These are phyloP conservation scores for Niveomyces coronatus DNA, from an alignment of 2,329 filamentous ascomycete species.

Conservation along the genomic window DNA sequence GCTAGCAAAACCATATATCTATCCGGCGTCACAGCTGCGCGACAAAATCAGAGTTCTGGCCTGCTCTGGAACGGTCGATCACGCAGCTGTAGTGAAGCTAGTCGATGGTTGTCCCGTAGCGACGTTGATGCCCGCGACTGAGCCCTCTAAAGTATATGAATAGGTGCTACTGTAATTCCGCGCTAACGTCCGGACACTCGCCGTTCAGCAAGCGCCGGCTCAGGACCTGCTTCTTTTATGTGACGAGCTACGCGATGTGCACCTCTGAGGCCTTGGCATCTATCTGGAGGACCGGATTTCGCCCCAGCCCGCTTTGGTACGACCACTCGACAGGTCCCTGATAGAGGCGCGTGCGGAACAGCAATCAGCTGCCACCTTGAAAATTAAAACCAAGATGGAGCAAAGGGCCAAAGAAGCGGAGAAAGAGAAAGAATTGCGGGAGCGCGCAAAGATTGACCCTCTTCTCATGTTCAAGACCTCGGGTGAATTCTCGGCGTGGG, in stretches of 20 bases:
- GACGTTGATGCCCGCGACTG: not conserved
- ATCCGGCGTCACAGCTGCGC: not conserved
- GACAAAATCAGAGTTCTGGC: not conserved
- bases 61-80: not conserved
- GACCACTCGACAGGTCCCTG: constrained; percentile 38
- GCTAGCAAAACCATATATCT: not conserved
- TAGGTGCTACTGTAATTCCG: not conserved
- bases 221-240: not conserved
- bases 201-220: not conserved
- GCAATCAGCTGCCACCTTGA: constrained; percentile 44
- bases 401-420: constrained; percentile 32
- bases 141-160: not conserved
- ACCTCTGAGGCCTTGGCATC: constrained; percentile 63
- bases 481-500: constrained; percentile 55
- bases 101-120: not conserved
- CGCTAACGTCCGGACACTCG: not conserved
- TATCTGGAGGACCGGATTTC: constrained; percentile 73
- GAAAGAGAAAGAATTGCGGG: constrained; percentile 32
- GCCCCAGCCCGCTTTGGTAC: constrained; percentile 27
- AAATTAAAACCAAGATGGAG: constrained; percentile 27
- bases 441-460: constrained; percentile 35
- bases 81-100: not conserved
- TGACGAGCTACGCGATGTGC: constrained; percentile 49
- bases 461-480: constrained; percentile 37
- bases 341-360: constrained; percentile 37